Conservation (phyloP, 2,329 filamentous ascomycete species). For the Macrophomina pseudophaseolina region DNA sequence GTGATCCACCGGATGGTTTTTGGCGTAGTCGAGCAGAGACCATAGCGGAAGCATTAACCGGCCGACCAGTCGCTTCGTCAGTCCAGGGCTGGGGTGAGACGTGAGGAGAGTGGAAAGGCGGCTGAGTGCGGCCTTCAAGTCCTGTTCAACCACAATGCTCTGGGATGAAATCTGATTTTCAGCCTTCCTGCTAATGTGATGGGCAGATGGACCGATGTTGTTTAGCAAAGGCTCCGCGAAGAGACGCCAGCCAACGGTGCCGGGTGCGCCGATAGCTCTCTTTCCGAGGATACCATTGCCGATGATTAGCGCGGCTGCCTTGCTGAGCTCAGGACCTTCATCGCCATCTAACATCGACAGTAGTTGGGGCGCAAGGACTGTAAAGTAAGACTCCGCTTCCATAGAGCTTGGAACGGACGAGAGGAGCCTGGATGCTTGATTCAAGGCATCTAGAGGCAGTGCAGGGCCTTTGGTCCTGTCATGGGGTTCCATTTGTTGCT, state of each 20-base stretch:
- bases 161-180: conserved; percentile 17
- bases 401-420: conserved; percentile 64
- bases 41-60: conserved; percentile 67
- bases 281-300: conserved; percentile 70
- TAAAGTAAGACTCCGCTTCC: conserved; percentile 64
- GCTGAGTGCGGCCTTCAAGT: conserved; percentile 58
- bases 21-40: conserved; percentile 62
- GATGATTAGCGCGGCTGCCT: conserved; percentile 66
- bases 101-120: conserved; percentile 62
- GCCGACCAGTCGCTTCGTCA: conserved; percentile 65
- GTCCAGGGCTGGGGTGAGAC: conserved; percentile 69
- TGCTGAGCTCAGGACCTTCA: conserved; percentile 62
- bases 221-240: conserved; percentile 65
- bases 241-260: conserved; percentile 63
- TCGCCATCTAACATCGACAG: conserved; percentile 65
- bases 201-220: conserved; percentile 50
- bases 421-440: conserved; percentile 66
- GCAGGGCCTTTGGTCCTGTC: conserved; percentile 59
- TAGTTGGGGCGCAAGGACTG: conserved; percentile 65
- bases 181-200: background rate
- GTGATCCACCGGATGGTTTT: conserved; percentile 36
- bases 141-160: conserved; percentile 53
- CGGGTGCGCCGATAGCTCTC: conserved; percentile 67
- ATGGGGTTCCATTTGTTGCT: background rate
- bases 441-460: conserved; percentile 71